Evolutionary conservation across 2,329 filamentous ascomycete genomes (phyloP).

Genomic region (Hypocreales sp.): DNA sequence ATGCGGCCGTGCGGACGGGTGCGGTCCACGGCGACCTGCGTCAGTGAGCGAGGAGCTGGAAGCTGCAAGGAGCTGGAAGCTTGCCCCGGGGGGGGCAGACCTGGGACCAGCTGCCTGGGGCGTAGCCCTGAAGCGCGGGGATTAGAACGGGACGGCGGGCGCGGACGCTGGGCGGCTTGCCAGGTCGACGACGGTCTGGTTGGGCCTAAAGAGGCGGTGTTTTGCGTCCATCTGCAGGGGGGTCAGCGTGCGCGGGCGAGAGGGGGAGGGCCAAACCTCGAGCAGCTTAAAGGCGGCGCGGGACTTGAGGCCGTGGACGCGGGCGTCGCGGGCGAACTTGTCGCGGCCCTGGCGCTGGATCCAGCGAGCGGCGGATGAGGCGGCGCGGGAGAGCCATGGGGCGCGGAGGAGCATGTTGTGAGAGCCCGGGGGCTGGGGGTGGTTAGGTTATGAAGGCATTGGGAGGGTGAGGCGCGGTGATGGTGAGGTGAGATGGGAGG

Average conservation of each 20-base stretch:
- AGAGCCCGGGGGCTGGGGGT: no score
- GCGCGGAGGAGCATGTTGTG: no score
- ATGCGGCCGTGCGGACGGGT: conserved; percentile 66
- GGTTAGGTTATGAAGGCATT: no score
- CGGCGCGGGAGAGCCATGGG: neutral
- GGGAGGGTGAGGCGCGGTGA: no score
- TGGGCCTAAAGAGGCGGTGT: conserved; percentile 61
- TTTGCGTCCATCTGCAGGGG: conserved; percentile 62
- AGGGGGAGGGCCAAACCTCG: conserved; percentile 40
- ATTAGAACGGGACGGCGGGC: no score
- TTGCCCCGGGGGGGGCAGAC: no score
- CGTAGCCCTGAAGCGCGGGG: conserved; percentile 66
- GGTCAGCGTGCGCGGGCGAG: neutral
- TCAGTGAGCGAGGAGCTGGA: no score
- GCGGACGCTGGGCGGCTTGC: no score
- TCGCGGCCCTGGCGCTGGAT: conserved; percentile 65
- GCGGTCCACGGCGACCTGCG: conserved; percentile 62
- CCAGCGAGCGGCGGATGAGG: conserved; percentile 61
- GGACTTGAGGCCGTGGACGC: conserved; percentile 68
- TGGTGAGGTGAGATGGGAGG: no score
- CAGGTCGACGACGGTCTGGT: conserved; percentile 81
- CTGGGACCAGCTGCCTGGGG: conserved; percentile 59
- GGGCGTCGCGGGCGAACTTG: conserved; percentile 57
- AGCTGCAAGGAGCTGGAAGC: no score
- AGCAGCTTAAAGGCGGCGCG: conserved; percentile 87